Percentiles rank a stretch among this genome's conserved stretches.
Conservation (phyloP, 2,329 filamentous ascomycete genomes). For the Lizonia empirigonia region DNA sequence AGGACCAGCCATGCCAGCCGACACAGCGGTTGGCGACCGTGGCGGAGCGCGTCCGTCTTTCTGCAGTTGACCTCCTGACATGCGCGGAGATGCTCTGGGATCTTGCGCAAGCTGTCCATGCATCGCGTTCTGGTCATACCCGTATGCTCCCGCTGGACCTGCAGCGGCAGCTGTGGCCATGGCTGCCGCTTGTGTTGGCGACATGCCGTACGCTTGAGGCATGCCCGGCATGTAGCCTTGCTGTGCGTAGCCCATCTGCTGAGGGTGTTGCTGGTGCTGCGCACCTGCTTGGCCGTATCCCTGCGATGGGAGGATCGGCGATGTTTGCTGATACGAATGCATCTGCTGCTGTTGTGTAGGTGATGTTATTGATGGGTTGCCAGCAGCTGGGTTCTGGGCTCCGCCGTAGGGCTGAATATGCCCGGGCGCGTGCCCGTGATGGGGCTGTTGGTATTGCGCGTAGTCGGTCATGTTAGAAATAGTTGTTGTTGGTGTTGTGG, state of each 20-base stretch:
- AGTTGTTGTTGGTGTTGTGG: constrained; percentile 22
- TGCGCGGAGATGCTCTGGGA: constrained; percentile 72
- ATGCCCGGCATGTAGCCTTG: constrained; percentile 78
- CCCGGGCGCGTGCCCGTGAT: constrained; percentile 52
- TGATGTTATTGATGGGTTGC: constrained; percentile 66
- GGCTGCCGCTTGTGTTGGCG: constrained; percentile 83
- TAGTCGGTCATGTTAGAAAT: constrained; percentile 53
- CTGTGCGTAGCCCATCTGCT: constrained; percentile 81
- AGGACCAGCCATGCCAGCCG: constrained; percentile 57
- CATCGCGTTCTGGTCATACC: constrained; percentile 65
- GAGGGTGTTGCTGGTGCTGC: constrained; percentile 65
- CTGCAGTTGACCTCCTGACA: constrained; percentile 71
- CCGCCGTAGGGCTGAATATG: constrained; percentile 49
- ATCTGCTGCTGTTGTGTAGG: constrained; percentile 64
- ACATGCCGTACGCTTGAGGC: constrained; percentile 76
- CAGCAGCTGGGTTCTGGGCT: constrained; percentile 43
- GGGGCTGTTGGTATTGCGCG: constrained; percentile 55
- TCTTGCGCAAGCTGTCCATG: constrained; percentile 63
- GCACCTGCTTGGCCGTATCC: constrained; percentile 68
- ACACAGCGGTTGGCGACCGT: constrained; percentile 76
- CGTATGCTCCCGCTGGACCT: constrained; percentile 70
- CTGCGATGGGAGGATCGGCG: constrained; percentile 80
- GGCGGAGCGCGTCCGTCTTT: constrained; percentile 70
- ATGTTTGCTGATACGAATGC: constrained; percentile 67
- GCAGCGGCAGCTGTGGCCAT: constrained; percentile 94